A percentile compares a stretch with the other conserved stretches of the same genome.
phyloP scores from a whole-genome alignment of 1,284 basidiomycete species.

The Chiua sp. region DNA sequence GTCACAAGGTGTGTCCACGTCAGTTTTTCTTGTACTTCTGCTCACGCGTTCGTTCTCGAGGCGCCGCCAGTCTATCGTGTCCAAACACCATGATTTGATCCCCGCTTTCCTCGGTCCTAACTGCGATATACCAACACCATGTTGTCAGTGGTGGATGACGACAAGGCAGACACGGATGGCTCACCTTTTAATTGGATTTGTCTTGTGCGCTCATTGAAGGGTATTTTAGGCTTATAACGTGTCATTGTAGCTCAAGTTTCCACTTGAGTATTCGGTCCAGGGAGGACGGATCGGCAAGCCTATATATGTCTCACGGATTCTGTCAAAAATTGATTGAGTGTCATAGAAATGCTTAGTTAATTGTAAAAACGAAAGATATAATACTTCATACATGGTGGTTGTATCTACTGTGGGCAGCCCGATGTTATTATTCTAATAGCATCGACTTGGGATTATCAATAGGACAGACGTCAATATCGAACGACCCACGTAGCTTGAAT shows the following conservation, averaged over 20 bases:
- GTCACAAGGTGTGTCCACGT: slow-evolving; percentile 62
- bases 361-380: too few species aligned
- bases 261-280: slow-evolving; percentile 35
- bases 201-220: not conserved
- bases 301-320: too few species aligned
- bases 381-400: too few species aligned
- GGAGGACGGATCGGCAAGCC: slow-evolving; percentile 50
- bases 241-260: slow-evolving; percentile 30
- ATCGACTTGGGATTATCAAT: not conserved
- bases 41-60: slow-evolving; percentile 22
- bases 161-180: slow-evolving; percentile 43
- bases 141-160: slow-evolving; percentile 37
- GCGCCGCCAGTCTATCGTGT: slow-evolving; percentile 72
- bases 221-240: slow-evolving; percentile 5
- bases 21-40: not conserved
- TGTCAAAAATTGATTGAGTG: too few species aligned
- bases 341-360: slow-evolving; percentile 29
- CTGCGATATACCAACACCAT: slow-evolving; percentile 9
- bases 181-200: slow-evolving; percentile 48
- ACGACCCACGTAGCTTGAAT: too few species aligned
- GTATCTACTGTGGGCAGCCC: slow-evolving; percentile 30
- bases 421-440: slow-evolving; percentile 49
- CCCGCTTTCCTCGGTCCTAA: slow-evolving; percentile 35
- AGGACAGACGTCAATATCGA: too few species aligned
- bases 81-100: slow-evolving; percentile 60